A percentile compares a stretch with the other conserved stretches of the same genome.
Evolutionary conservation across 306 rosid genomes (phyloP).

Genomic region (Ormosia emarginata): DNA sequence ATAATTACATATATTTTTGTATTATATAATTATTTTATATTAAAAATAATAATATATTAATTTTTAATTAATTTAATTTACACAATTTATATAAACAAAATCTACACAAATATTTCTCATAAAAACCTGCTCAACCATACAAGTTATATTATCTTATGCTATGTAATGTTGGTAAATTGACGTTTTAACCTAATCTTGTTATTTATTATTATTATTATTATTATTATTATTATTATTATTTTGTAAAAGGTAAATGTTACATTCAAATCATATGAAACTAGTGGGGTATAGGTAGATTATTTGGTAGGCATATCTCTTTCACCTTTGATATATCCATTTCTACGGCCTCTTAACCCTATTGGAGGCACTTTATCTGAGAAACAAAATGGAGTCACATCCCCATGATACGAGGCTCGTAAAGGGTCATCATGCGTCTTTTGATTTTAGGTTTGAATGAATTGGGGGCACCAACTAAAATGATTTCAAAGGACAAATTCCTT

Average conservation of each 20-base stretch:
- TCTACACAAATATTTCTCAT: no score
- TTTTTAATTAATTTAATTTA: no score
- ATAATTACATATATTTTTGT: no score
- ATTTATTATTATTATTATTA: not conserved
- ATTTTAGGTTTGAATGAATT: conserved; percentile 28
- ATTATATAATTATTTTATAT: no score
- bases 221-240: no score
- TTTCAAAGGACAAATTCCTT: conserved; percentile 26
- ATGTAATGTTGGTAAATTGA: conserved; percentile 11
- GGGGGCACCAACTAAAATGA: conserved; percentile 25
- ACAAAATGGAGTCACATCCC: conserved; percentile 38
- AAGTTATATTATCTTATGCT: conserved; percentile 1
- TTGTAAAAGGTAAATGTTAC: not conserved
- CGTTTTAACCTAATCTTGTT: not conserved
- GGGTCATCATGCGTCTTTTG: conserved; percentile 29
- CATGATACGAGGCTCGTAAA: conserved; percentile 33
- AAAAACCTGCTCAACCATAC: not conserved
- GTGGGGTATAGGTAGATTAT: conserved; percentile 3
- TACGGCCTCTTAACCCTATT: conserved; percentile 9
- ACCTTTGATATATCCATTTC: not conserved
- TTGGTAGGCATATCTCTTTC: not conserved
- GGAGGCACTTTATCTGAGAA: conserved; percentile 20
- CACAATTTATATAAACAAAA: no score
- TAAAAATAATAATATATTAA: no score
- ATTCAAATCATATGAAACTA: conserved; percentile 10